Evolutionary conservation across 23 red algal genomes (phyloP).

Genomic region (Gracilaria gracilis): DNA sequence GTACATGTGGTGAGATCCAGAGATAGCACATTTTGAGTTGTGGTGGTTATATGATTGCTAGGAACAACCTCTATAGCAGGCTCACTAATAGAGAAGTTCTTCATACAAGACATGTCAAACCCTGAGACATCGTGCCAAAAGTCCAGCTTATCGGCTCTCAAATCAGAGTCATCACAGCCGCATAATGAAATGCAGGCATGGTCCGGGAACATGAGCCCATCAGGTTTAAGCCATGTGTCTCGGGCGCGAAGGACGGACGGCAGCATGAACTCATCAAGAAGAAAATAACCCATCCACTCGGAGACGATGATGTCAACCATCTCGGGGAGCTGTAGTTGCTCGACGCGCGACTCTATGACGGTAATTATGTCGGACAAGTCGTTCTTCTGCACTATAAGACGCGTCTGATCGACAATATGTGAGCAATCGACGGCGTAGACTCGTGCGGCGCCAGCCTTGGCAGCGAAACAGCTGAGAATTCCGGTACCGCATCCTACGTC

Average conservation of each 20-base stretch:
- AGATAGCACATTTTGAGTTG: constrained; percentile 58
- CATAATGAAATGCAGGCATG: constrained; percentile 71
- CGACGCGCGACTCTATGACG: constrained; percentile 73
- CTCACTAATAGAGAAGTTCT: constrained; percentile 82
- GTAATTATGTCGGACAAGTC: constrained; percentile 66
- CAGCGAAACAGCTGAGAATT: constrained; percentile 85
- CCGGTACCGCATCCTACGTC: constrained; percentile 93
- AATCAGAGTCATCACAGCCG: constrained; percentile 82
- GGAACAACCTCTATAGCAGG: constrained; percentile 84
- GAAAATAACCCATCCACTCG: constrained; percentile 97
- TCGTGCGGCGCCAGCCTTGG: constrained; percentile 69
- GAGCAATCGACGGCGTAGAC: constrained; percentile 87
- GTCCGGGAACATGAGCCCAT: constrained; percentile 86
- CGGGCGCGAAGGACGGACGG: constrained; percentile 83
- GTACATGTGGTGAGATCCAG: constrained; percentile 70
- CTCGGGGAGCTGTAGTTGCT: constrained; percentile 75
- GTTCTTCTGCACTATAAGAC: constrained; percentile 79
- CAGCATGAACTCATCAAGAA: constrained; percentile 92
- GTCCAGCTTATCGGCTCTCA: constrained; percentile 79
- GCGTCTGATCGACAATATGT: constrained; percentile 78
- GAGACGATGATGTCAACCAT: constrained; percentile 90
- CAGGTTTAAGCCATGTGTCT: constrained; percentile 73
- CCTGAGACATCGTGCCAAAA: constrained; percentile 93
- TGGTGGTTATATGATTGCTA: constrained; percentile 65
- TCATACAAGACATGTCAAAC: constrained; percentile 86